A percentile compares a stretch with the other conserved stretches of the same genome.
phyloP scores from a whole-genome alignment of 1,284 basidiomycete genomes.

The Termitomyces sp. region DNA sequence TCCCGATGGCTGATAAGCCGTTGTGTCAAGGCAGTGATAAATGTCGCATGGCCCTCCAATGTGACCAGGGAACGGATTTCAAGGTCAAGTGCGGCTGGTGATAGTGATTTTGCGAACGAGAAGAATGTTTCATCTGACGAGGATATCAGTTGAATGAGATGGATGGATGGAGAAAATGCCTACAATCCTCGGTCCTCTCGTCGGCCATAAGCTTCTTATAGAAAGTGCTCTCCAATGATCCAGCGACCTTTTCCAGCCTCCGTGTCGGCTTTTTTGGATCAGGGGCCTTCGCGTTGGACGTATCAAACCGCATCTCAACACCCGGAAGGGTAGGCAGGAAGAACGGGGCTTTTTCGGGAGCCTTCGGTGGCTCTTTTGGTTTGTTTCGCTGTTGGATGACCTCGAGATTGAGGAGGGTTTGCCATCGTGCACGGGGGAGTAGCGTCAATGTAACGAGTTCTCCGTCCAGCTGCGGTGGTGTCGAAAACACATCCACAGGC shows the following conservation, averaged over 20 bases:
- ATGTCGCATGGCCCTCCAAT: slow-evolving; percentile 60
- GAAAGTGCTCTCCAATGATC: slow-evolving; percentile 71
- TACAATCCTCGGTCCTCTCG: slow-evolving; percentile 63
- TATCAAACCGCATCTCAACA: slow-evolving; percentile 74
- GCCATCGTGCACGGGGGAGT: slow-evolving; percentile 92
- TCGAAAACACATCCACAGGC: slow-evolving; percentile 67
- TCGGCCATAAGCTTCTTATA: slow-evolving; percentile 60
- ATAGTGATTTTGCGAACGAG: slow-evolving; percentile 79
- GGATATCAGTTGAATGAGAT: not conserved
- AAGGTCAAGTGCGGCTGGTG: slow-evolving; percentile 86
- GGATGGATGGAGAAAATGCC: slow-evolving; percentile 28
- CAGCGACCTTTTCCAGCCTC: slow-evolving; percentile 51
- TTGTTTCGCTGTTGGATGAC: slow-evolving; percentile 97
- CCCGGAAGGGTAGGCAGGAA: slow-evolving; percentile 91
- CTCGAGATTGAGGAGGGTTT: slow-evolving; percentile 93
- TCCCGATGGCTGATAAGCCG: slow-evolving; percentile 80
- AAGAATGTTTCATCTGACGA: slow-evolving; percentile 78
- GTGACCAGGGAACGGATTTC: slow-evolving; percentile 82
- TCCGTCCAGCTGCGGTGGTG: slow-evolving; percentile 80
- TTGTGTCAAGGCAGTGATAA: slow-evolving; percentile 71
- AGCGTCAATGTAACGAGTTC: slow-evolving; percentile 89
- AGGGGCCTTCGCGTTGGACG: slow-evolving; percentile 41
- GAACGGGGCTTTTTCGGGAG: slow-evolving; percentile 93
- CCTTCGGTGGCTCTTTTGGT: slow-evolving; percentile 93
- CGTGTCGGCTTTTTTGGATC: slow-evolving; percentile 42